Percentiles rank a stretch among this genome's conserved stretches.
phyloP scores from a whole-genome alignment of 1,284 basidiomycete species.

The Ceratobasidium theobromae region DNA sequence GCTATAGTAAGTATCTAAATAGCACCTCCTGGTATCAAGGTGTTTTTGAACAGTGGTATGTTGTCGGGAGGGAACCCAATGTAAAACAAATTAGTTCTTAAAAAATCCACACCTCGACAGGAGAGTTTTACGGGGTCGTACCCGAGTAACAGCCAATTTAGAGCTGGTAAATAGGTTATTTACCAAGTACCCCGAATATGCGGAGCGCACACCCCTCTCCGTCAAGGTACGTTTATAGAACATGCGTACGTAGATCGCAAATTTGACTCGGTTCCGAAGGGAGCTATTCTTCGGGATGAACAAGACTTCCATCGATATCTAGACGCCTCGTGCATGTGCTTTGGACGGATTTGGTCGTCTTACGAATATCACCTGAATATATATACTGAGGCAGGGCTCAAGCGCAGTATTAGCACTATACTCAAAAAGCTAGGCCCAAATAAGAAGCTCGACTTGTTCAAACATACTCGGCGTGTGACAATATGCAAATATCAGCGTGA shows the following conservation, averaged over 20 bases:
- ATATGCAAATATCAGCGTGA: neutral
- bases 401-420: slow-evolving; percentile 32
- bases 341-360: neutral
- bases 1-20: slow-evolving; percentile 31
- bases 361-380: too few species aligned
- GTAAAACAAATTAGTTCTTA: neutral
- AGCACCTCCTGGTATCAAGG: slow-evolving; percentile 24
- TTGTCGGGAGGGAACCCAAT: too few species aligned
- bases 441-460: slow-evolving; percentile 36
- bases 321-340: neutral
- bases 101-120: neutral
- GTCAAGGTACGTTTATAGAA: slow-evolving; percentile 30
- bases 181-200: slow-evolving; percentile 36
- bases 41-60: slow-evolving; percentile 35
- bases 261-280: neutral
- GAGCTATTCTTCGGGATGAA: neutral
- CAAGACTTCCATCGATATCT: too few species aligned
- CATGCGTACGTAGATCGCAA: neutral
- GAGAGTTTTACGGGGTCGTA: slow-evolving; percentile 35
- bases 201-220: slow-evolving; percentile 34
- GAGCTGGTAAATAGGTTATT: slow-evolving; percentile 35
- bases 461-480: slow-evolving; percentile 27
- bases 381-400: neutral
- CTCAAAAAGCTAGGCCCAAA: slow-evolving; percentile 31
- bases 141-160: slow-evolving; percentile 32